phyloP scores from a whole-genome alignment of 805 yeast genomes.

The Saturnispora mendoncae region DNA sequence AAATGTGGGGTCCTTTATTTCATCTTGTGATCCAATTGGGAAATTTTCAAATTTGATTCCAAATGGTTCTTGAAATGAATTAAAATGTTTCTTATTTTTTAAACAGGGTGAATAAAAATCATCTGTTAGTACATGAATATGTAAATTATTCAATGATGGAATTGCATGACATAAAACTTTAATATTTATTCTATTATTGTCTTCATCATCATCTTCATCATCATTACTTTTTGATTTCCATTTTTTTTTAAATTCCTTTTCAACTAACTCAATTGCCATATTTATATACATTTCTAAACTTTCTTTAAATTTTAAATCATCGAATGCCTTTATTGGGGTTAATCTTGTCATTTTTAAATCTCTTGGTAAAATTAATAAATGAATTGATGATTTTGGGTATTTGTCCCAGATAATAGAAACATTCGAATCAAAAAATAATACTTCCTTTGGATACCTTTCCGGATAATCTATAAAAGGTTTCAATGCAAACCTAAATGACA shows the following conservation, averaged over 20 bases:
- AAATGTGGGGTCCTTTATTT: conserved; percentile 31
- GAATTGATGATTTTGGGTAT: conserved; percentile 56
- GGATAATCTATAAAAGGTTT: conserved; percentile 42
- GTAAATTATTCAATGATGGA: conserved; percentile 64
- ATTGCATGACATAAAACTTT: conserved; percentile 58
- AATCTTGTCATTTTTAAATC: conserved; percentile 30
- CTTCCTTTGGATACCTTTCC: conserved; percentile 27
- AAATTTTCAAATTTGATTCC: conserved; percentile 48
- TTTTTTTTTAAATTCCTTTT: conserved; percentile 13
- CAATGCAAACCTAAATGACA: conserved; percentile 45
- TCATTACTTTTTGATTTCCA: conserved; percentile 10
- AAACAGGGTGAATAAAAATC: conserved; percentile 49
- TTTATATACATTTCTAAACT: conserved; percentile 29
- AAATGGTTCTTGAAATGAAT: conserved; percentile 59
- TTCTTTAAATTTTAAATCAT: conserved; percentile 26
- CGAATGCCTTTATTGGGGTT: conserved; percentile 47
- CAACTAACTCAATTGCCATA: conserved; percentile 26
- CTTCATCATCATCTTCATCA: conserved; percentile 8
- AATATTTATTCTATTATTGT: conserved; percentile 26
- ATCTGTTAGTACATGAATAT: conserved; percentile 61
- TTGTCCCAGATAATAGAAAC: conserved; percentile 50
- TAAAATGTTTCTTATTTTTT: conserved; percentile 59
- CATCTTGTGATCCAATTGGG: conserved; percentile 35
- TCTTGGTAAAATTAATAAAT: conserved; percentile 54
- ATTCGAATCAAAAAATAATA: conserved; percentile 41